Conservation (phyloP, 1,139 yeast species). For the Hansenula lynferdii region DNA sequence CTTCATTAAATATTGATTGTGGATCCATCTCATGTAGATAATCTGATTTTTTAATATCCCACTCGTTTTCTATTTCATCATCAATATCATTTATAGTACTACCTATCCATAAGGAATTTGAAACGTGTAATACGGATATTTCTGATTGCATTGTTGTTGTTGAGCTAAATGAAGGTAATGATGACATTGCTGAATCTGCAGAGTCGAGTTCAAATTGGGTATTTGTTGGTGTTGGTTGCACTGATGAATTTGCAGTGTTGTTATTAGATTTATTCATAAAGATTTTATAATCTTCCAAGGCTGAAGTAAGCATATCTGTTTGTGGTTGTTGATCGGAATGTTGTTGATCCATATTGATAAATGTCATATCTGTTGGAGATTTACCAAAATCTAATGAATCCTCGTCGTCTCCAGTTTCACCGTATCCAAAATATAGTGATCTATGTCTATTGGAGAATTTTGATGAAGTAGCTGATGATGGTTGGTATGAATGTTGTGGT, state of each 20-base stretch:
- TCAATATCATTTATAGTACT: conserved; percentile 8
- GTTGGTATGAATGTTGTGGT: neutral
- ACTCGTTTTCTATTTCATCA: neutral
- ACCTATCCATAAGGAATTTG: conserved; percentile 21
- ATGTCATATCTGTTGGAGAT: neutral
- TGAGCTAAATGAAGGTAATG: conserved; percentile 12
- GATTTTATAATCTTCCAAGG: conserved; percentile 18
- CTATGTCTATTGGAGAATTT: neutral
- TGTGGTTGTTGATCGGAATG: neutral
- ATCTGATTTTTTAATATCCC: conserved; percentile 3
- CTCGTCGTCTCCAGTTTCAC: neutral
- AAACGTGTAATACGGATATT: conserved; percentile 13
- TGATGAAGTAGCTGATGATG: neutral
- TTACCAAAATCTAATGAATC: conserved; percentile 1
- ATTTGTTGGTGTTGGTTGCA: conserved; percentile 5
- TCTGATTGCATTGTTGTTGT: conserved; percentile 8
- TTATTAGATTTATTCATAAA: conserved; percentile 12
- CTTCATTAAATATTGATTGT: conserved; percentile 11
- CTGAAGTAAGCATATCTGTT: conserved; percentile 10
- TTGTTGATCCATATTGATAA: conserved; percentile 1
- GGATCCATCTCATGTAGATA: conserved; percentile 12
- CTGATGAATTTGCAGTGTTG: conserved; percentile 2
- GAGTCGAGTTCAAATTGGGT: conserved; percentile 7
- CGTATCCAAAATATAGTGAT: neutral
- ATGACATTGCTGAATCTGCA: conserved; percentile 9